These are phyloP conservation scores for Acmispon strigosus DNA, from an alignment of 306 rosid species.

Conservation along the genomic window DNA sequence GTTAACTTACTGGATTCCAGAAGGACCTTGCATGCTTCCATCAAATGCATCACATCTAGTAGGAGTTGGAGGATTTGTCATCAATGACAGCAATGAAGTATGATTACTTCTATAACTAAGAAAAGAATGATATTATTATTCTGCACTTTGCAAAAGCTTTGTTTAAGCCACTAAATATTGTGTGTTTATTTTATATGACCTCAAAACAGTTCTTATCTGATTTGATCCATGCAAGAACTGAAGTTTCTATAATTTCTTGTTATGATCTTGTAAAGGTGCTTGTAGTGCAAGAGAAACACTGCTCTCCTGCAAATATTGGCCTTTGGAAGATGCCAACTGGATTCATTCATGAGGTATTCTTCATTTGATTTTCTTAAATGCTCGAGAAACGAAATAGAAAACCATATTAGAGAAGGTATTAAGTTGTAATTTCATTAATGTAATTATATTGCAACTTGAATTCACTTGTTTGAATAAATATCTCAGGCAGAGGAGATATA, in stretches of 20 bases:
- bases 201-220: background rate
- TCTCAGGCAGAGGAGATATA: conserved; percentile 89
- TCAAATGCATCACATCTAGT: conserved; percentile 94
- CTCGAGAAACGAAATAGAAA: background rate
- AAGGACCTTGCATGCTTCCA: conserved; percentile 92
- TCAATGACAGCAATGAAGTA: conserved; percentile 78
- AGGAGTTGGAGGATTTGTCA: conserved; percentile 89
- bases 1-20: conserved; percentile 95
- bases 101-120: conserved; percentile 1
- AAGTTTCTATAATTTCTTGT: background rate
- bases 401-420: conserved; percentile 6
- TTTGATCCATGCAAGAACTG: conserved; percentile 1
- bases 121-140: background rate
- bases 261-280: conserved; percentile 52
- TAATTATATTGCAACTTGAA: background rate
- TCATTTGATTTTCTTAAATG: background rate
- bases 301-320: conserved; percentile 44
- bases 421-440: background rate
- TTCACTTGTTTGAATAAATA: conserved; percentile 11
- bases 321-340: conserved; percentile 99
- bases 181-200: background rate
- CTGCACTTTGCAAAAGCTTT: background rate
- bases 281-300: conserved; percentile 92
- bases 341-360: conserved; percentile 73
- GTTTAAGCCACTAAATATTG: background rate